Evolutionary conservation across 106 monocot genomes (phyloP).

Genomic region (Acorus calamus): DNA sequence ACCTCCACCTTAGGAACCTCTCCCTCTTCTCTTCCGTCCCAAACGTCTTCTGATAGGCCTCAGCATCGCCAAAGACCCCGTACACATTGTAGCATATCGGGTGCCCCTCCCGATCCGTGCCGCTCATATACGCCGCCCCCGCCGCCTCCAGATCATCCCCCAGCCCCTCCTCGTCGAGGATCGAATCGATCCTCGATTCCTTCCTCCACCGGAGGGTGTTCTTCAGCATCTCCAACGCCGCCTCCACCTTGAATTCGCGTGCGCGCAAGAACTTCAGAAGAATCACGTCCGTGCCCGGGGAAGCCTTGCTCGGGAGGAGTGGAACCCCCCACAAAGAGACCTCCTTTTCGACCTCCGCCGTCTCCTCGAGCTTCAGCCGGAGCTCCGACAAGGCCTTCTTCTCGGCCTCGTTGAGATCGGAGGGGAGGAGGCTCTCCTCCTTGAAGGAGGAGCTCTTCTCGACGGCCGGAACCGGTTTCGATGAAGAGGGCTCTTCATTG

Average conservation of each 20-base stretch:
- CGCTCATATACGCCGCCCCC: constrained; percentile 50
- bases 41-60: constrained; percentile 32
- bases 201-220: constrained; percentile 56
- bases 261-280: constrained; percentile 84
- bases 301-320: constrained; percentile 31
- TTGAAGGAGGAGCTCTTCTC: constrained; percentile 52
- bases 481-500: not conserved
- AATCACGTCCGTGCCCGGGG: constrained; percentile 41
- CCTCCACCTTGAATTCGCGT: constrained; percentile 65
- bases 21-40: constrained; percentile 48
- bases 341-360: constrained; percentile 5
- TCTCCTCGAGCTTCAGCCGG: constrained; percentile 40
- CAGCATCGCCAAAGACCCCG: constrained; percentile 38
- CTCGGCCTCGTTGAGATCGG: constrained; percentile 68
- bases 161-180: constrained; percentile 27
- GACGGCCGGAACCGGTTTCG: constrained; percentile 2
- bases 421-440: constrained; percentile 70
- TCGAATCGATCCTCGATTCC: constrained; percentile 26
- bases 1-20: constrained; percentile 58
- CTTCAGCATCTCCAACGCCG: constrained; percentile 57
- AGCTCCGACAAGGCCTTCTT: constrained; percentile 63
- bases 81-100: constrained; percentile 69
- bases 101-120: constrained; percentile 51
- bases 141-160: constrained; percentile 24
- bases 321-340: constrained; percentile 67